Conservation (phyloP, 805 yeast genomes). For the Wickerhamiella brachini region DNA sequence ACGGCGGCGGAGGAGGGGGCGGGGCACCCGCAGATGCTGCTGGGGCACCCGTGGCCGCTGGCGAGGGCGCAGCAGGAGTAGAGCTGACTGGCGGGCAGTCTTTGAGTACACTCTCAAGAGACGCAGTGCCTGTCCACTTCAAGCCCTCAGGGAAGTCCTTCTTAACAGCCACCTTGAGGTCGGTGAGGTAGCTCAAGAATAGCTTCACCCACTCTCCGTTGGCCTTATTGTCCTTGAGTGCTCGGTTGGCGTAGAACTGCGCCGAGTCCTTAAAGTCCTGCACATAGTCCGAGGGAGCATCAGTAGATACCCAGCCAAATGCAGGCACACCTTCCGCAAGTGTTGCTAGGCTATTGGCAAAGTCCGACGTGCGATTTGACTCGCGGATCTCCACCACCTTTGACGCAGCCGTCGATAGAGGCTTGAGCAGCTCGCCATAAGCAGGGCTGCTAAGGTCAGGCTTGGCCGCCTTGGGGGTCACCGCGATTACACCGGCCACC, state of each 20-base stretch:
- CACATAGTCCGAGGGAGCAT: conserved; percentile 54
- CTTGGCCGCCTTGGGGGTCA: conserved; percentile 46
- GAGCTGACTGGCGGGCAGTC: conserved; percentile 17
- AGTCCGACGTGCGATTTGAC: conserved; percentile 51
- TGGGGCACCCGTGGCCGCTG: conserved; percentile 29
- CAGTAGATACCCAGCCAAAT: conserved; percentile 76
- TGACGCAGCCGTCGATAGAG: conserved; percentile 50
- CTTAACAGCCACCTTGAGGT: conserved; percentile 58
- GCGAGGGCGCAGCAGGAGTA: conserved; percentile 15
- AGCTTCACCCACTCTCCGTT: conserved; percentile 73
- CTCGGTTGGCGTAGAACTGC: conserved; percentile 87
- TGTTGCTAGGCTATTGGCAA: conserved; percentile 61
- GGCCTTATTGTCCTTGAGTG: conserved; percentile 71
- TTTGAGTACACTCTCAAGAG: conserved; percentile 36
- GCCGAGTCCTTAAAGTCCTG: conserved; percentile 83
- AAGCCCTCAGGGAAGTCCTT: conserved; percentile 76
- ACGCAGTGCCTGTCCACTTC: conserved; percentile 53
- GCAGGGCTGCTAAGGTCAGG: conserved; percentile 45
- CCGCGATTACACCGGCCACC: conserved; percentile 21
- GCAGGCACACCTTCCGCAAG: conserved; percentile 83
- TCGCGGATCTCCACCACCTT: conserved; percentile 57
- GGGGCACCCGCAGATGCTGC: conserved; percentile 27
- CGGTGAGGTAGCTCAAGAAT: conserved; percentile 51
- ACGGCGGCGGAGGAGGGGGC: conserved; percentile 85
- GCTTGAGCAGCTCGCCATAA: conserved; percentile 45